phyloP scores from a whole-genome alignment of 495 filamentous ascomycete genomes.

The Podospora tetraspora region DNA sequence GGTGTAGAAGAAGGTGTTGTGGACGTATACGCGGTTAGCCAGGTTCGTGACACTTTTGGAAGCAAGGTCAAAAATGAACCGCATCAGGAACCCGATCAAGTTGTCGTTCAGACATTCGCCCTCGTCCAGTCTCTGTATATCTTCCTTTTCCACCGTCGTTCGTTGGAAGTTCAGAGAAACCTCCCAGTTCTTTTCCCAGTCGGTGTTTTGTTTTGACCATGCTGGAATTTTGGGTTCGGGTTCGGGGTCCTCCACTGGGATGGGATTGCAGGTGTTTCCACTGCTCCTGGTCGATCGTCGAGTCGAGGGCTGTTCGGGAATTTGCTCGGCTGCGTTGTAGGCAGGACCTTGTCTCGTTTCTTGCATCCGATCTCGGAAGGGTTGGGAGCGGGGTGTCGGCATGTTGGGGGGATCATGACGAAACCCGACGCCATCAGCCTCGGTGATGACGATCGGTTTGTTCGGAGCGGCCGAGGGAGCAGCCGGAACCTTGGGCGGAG shows the following conservation, averaged over 20 bases:
- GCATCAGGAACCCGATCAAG: slow-evolving; percentile 79
- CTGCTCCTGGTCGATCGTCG: neutral
- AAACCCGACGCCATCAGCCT: neutral
- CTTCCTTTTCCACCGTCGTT: slow-evolving; percentile 67
- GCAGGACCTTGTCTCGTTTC: neutral
- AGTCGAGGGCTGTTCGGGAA: neutral
- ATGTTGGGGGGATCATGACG: neutral
- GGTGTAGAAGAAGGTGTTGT: slow-evolving; percentile 88
- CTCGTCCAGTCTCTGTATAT: slow-evolving; percentile 75
- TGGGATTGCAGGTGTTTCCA: neutral
- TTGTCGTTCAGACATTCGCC: slow-evolving; percentile 91
- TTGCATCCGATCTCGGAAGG: neutral
- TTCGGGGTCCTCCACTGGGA: slow-evolving; percentile 3
- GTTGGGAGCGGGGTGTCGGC: neutral
- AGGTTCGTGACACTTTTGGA: slow-evolving; percentile 50
- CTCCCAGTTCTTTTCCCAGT: slow-evolving; percentile 42
- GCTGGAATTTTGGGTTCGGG: slow-evolving; percentile 5
- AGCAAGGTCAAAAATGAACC: slow-evolving; percentile 57
- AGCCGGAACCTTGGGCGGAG: neutral
- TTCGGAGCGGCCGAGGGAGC: neutral
- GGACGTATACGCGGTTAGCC: slow-evolving; percentile 69
- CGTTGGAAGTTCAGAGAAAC: slow-evolving; percentile 66
- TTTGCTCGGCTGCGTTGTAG: neutral
- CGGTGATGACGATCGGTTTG: neutral
- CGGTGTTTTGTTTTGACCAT: slow-evolving; percentile 42